Percentiles rank a stretch among this genome's conserved stretches.
These are phyloP conservation scores for Cladosporium phlei DNA, from an alignment of 2,329 filamentous ascomycete genomes.

Conservation along the genomic window DNA sequence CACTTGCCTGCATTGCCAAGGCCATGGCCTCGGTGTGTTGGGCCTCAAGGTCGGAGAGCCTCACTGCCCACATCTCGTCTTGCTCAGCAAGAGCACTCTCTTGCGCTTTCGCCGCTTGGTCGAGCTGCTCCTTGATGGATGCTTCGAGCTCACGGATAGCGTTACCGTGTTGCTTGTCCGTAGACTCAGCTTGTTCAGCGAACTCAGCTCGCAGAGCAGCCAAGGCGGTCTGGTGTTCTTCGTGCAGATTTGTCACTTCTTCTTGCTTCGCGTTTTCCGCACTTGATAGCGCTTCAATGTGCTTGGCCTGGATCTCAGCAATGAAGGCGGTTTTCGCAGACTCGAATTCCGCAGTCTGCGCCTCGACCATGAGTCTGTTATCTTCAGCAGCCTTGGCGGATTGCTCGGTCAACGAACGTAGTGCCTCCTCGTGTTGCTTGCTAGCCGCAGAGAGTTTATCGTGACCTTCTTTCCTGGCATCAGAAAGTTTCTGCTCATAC, in stretches of 20 bases:
- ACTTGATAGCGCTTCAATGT: conserved; percentile 13
- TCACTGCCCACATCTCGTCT: conserved; percentile 20
- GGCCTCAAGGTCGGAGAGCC: conserved; percentile 16
- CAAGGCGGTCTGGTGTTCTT: conserved; percentile 17
- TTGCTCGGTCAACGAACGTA: conserved; percentile 12
- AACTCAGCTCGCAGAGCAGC: conserved; percentile 6
- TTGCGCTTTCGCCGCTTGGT: conserved; percentile 16
- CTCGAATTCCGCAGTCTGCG: conserved; percentile 17
- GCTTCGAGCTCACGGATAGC: conserved; percentile 3
- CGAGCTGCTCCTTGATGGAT: conserved; percentile 8
- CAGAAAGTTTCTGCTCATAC: conserved; percentile 15
- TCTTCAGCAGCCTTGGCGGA: conserved; percentile 12
- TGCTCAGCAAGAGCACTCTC: conserved; percentile 18
- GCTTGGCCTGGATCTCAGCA: conserved; percentile 13
- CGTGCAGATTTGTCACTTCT: conserved; percentile 16
- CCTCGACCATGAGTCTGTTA: conserved; percentile 7
- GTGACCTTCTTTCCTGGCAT: conserved; percentile 14
- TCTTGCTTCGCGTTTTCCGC: conserved; percentile 9
- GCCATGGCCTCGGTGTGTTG: conserved; percentile 17
- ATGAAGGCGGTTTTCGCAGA: conserved; percentile 11
- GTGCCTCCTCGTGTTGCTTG: conserved; percentile 8
- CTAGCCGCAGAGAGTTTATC: conserved; percentile 6
- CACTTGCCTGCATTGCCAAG: conserved; percentile 15
- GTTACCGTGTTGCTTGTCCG: conserved; percentile 13
- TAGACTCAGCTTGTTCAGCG: not conserved